Conservation (phyloP, 805 yeast genomes). For the Ogataea dorogensis region DNA sequence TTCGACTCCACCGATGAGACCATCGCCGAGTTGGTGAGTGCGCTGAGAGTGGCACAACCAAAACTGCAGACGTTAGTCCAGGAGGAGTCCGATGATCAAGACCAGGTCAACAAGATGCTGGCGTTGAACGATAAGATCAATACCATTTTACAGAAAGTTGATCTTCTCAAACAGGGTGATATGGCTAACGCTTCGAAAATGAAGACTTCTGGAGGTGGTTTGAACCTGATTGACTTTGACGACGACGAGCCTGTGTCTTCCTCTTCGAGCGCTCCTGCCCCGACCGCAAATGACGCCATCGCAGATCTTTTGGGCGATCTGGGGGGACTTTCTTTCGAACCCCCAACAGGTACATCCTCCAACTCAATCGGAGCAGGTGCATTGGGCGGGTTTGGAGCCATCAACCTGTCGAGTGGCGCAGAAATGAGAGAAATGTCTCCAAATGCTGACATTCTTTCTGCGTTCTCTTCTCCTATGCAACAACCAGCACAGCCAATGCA, state of each 20-base stretch:
- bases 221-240: slow-evolving; percentile 70
- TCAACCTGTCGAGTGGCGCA: slow-evolving; percentile 30
- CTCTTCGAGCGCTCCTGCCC: slow-evolving; percentile 28
- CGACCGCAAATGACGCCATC: slow-evolving; percentile 43
- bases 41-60: slow-evolving; percentile 83
- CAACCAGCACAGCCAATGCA: slow-evolving; percentile 14
- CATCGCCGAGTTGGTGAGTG: slow-evolving; percentile 67
- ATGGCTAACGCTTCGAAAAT: slow-evolving; percentile 49
- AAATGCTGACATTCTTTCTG: slow-evolving; percentile 16
- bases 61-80: slow-evolving; percentile 79
- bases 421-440: slow-evolving; percentile 21
- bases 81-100: slow-evolving; percentile 73
- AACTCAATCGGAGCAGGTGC: slow-evolving; percentile 14
- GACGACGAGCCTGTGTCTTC: slow-evolving; percentile 43
- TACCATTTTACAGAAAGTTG: slow-evolving; percentile 63
- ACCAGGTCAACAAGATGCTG: slow-evolving; percentile 59
- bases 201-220: slow-evolving; percentile 29
- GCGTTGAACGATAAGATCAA: slow-evolving; percentile 75
- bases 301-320: slow-evolving; percentile 75
- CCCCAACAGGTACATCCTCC: slow-evolving; percentile 27
- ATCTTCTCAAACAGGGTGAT: slow-evolving; percentile 60
- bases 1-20: slow-evolving; percentile 63
- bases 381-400: slow-evolving; percentile 29
- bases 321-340: slow-evolving; percentile 54
- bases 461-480: slow-evolving; percentile 15